Conservation (phyloP, 176 grass and related monocot genomes). For the Leersia perrieri region DNA sequence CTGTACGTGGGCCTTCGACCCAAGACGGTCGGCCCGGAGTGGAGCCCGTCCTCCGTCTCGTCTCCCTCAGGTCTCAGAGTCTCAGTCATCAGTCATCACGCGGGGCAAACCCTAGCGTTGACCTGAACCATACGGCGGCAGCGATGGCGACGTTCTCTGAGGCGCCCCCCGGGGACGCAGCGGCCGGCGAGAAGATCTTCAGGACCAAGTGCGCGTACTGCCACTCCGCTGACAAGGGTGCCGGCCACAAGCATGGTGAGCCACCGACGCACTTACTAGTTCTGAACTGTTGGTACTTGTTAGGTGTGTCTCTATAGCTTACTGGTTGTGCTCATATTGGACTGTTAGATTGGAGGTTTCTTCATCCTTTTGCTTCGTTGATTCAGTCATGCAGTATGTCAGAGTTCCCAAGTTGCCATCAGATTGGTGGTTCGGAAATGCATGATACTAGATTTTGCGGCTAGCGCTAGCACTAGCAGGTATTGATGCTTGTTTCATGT, state of each 20-base stretch:
- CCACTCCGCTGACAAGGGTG: background rate
- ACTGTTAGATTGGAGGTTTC: background rate
- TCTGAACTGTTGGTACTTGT: too few species aligned
- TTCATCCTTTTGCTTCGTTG: background rate
- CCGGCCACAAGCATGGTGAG: background rate
- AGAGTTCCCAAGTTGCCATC: background rate
- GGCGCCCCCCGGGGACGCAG: conserved; percentile 31
- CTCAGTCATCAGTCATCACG: too few species aligned
- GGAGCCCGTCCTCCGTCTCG: too few species aligned
- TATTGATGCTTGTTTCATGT: background rate
- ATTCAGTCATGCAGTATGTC: background rate
- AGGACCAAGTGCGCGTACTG: background rate
- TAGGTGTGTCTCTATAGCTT: background rate
- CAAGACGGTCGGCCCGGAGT: too few species aligned
- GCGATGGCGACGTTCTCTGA: conserved; percentile 41
- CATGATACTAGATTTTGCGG: background rate
- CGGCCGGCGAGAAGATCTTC: conserved; percentile 23
- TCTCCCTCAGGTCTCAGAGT: too few species aligned
- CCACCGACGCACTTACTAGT: background rate
- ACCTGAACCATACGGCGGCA: too few species aligned
- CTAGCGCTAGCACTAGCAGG: background rate
- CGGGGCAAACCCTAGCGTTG: background rate
- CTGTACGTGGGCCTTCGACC: too few species aligned
- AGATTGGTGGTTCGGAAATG: background rate
- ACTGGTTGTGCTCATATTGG: background rate